Base-by-base conservation (phyloP, 768 basidiomycete genomes). In the Lanmaoa pseudosensibilis region DNA sequence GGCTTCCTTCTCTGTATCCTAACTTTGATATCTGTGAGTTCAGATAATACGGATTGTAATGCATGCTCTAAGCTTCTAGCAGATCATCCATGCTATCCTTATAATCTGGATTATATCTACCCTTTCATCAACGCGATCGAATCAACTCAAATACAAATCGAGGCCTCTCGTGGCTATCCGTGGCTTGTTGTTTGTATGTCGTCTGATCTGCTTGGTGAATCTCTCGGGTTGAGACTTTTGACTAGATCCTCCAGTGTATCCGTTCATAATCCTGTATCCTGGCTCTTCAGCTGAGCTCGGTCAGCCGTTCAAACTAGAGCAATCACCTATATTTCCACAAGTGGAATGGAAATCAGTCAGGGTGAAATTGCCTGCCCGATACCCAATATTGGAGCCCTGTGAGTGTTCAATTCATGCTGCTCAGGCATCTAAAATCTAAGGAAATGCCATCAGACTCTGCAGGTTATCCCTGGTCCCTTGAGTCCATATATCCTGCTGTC, bases 71-170 rank as follows among this genome's bases (percentile, higher is more conserved):
- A 52, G 21, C 19, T 23, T 47, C 45, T 11, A 33, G 19, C 50
- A 79, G 78, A 79, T 64, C 65, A 67, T 50, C 60, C 73, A 51
- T 66, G 71, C 45, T 81, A 82, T 65, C 78, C 80, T 9, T 65
- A 60, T 57, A 74, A 73, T 61, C 59, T 79, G 16, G 50, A 69
- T 43, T 57, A 54, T 25, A 73, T 78, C 47, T 79, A 80, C 59
- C 71, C 74, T n/a, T 45, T 19, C 41, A 19, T 47, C 27, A 41
- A 37, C 2, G 8, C 25, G 30, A 27, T 12, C 2, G 49, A 57
- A 38, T 43, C 52, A 5, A n/a, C 44, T 23, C 27, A 40, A 25
- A 55, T 60, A 23, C 54, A 57, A 25, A 41, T 57, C n/a, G 52
- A 57, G 18, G 46, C 61, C 37, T 46, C 63, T 44, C 39, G 41